Conservation (phyloP, 176 grass and related monocot genomes). For the Bothriochloa decipiens region DNA sequence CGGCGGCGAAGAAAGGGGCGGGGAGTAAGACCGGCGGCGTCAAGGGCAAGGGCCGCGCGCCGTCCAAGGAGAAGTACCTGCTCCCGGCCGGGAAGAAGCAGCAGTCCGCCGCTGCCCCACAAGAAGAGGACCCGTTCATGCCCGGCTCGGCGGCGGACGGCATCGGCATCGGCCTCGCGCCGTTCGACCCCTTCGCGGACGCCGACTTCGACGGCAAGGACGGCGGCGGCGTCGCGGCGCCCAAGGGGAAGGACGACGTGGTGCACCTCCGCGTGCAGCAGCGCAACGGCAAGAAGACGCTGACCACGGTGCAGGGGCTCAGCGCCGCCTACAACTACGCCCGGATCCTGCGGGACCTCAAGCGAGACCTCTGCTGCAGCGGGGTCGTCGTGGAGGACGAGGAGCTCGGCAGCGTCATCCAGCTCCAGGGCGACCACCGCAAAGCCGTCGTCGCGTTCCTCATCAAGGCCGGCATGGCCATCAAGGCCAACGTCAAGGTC, state of each 20-base stretch:
- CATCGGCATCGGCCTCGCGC: neutral
- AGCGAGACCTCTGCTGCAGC: conserved; percentile 65
- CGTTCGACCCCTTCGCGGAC: conserved; percentile 75
- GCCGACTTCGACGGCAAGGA: neutral
- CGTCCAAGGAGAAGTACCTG: conserved; percentile 30
- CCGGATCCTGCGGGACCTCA: conserved; percentile 59
- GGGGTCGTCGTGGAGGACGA: conserved; percentile 59
- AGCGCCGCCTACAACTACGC: conserved; percentile 50
- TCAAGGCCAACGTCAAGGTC: conserved; percentile 63
- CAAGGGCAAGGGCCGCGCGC: neutral
- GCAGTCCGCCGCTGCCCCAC: neutral
- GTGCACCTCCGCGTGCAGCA: conserved; percentile 70
- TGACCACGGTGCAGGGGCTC: conserved; percentile 67
- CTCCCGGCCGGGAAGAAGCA: neutral
- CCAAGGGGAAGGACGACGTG: conserved; percentile 34
- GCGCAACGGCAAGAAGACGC: conserved; percentile 54
- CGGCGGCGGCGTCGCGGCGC: conserved; percentile 8
- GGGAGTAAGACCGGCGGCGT: neutral
- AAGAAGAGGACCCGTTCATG: conserved; percentile 35
- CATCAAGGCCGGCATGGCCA: conserved; percentile 55
- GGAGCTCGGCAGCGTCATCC: conserved; percentile 59
- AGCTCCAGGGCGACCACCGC: conserved; percentile 67
- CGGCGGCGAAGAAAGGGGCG: neutral
- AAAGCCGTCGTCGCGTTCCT: conserved; percentile 55
- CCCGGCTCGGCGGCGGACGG: conserved; percentile 3